Base-by-base conservation (phyloP, 2,329 filamentous ascomycete genomes). In the Plectosphaerella sp. region DNA sequence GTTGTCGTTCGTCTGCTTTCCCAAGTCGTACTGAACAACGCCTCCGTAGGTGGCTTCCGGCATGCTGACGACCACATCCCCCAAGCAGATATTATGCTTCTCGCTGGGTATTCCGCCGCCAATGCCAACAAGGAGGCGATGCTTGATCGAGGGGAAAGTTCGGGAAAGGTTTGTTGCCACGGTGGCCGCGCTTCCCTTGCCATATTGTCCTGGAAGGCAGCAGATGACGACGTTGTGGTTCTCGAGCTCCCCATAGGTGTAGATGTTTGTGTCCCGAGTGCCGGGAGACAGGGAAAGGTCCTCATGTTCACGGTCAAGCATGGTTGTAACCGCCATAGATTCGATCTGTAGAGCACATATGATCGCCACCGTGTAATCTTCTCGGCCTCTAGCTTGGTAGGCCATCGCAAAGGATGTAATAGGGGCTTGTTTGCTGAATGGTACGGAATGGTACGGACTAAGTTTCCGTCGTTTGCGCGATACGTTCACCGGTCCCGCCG, bases 181-280 rank as follows among this genome's bases (percentile, higher is more conserved):
- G 11, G 48, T 57, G 8, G 61, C 59, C 3, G 64, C 63, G 5
- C 58, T 52, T 1, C 56, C 57, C 47, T 62, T 64, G 1, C 64
- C 63, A 36, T 61, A 57, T 15, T 42, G 54, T 2, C 60, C 58
- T 0, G 63, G 57, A 2, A 65, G 61, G 22, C 61, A 67, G 1
- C 63, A 60, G 16, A 67, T 54, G 5, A 64, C 61, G 24, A 63
- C 50, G 18, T 63, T 57, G 25, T 66, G 60, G 36, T 61, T 57
- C 15, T 52, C 54, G 2, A 64, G 48, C n/a, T 61, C 52, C 35
- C 64, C 62, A 4, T 64, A 48, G 45, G 60, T 52, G 50, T 66
- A 65, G 14, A 52, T 49, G 46, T 65, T 64, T 5, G 55, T 45
- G 45, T 65, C 61, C 5, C 5, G 22, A 22, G 22, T 3, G 3